Evolutionary conservation across 208 protist genomes (phyloP), one percentile per base, ranked within the genome.

Genomic region (Wallacemonas sp.): DNA sequence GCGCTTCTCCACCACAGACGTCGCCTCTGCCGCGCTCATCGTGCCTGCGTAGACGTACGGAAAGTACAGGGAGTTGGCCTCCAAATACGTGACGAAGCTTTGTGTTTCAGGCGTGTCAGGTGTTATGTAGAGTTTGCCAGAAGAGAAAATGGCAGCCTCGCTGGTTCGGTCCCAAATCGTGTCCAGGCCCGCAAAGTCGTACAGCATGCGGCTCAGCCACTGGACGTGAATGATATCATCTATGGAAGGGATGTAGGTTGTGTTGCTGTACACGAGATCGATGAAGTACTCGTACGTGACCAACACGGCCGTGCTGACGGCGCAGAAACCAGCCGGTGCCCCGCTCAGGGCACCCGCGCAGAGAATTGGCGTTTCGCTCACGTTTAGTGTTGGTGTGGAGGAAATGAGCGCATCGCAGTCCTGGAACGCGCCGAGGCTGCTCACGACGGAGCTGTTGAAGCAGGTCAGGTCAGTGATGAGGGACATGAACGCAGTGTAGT

Each of bases 161-260:
- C 62, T 26, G 12, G 59, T 76, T 38, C 58, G 68, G 31, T 69
- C 66, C 14, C 33, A 46, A 19, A 75, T 44, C 17, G 27, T 60
- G 41, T 66, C 34, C 30, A 71, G 22, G 51, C 60, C 69, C 24
- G 61, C 38, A 15, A 22, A 22, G 19, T 73, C 53, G 63, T 77
- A 77, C 9, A 86, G 22, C 9, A 84, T 59, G 14, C 78, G 72
- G 27, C 45, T 67, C 31, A 71, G 33, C 82, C 82, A 85, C 72
- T 90, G 73, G 27, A 85, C 21, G n/a, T 62, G 22, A 15, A 86
- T 80, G 55, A 82, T 54, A 55, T 77, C 54, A 27, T 86, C 80
- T 38, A 90, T 54, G 14, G 49, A 44, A n/a, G 83, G 83, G 30
- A 80, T 62, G 15, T 22, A 38, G 1, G 77, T 65, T 15, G 77